A percentile compares a stretch with the other conserved stretches of the same genome.
Conservation (phyloP, 1,284 basidiomycete species). For the Pseudomicrostroma phylloplanum region DNA sequence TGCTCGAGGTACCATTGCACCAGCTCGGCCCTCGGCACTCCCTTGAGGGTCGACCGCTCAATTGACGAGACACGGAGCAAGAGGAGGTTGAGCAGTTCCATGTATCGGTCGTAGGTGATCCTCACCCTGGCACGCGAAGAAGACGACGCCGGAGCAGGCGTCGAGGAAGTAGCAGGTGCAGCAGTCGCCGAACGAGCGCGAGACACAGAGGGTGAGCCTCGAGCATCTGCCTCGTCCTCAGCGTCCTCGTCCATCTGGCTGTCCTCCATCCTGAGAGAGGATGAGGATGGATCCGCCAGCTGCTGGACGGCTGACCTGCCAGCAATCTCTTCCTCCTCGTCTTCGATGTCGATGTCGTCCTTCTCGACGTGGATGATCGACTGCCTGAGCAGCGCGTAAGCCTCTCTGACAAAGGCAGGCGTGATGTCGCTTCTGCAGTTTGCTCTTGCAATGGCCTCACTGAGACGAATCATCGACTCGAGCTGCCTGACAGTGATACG, state of each 20-base stretch:
- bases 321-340: conserved; percentile 57
- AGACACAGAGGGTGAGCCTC: conserved; percentile 22
- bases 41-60: conserved; percentile 69
- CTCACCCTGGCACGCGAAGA: conserved; percentile 59
- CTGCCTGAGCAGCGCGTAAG: conserved; percentile 83
- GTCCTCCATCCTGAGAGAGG: conserved; percentile 25
- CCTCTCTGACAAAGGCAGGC: conserved; percentile 88
- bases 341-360: conserved; percentile 95
- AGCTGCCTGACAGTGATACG: conserved; percentile 92
- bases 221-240: conserved; percentile 53
- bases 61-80: conserved; percentile 73
- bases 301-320: neutral
- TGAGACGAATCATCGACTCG: conserved; percentile 93
- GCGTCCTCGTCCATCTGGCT: conserved; percentile 58
- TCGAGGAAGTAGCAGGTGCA: conserved; percentile 46
- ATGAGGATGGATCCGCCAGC: conserved; percentile 17
- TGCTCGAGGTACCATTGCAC: conserved; percentile 94
- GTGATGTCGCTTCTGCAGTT: conserved; percentile 75
- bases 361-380: conserved; percentile 99
- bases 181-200: neutral
- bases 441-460: conserved; percentile 92
- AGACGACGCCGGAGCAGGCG: conserved; percentile 17
- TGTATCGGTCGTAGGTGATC: conserved; percentile 92
- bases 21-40: conserved; percentile 69
- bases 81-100: conserved; percentile 79